A percentile compares a stretch with the other conserved stretches of the same genome.
Evolutionary conservation across 805 yeast species (phyloP).

Genomic region (Clavispora asparagi): DNA sequence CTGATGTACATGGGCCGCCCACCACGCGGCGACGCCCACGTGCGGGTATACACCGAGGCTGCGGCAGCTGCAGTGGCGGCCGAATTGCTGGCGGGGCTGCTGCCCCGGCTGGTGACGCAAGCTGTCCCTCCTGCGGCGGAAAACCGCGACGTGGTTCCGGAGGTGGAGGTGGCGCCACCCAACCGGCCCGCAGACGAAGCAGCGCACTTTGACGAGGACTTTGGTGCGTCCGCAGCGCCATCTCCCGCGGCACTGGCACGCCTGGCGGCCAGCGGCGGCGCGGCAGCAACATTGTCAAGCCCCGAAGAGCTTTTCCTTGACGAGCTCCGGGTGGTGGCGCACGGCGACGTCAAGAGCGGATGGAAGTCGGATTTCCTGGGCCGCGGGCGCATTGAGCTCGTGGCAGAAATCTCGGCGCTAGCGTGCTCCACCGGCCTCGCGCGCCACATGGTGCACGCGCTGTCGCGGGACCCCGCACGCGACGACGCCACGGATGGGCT

Average conservation of each 20-base stretch:
- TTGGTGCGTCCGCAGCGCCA: slow-evolving; percentile 2
- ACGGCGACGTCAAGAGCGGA: slow-evolving; percentile 82
- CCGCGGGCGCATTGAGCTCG: slow-evolving; percentile 73
- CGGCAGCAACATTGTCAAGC: neutral
- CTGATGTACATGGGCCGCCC: slow-evolving; percentile 13
- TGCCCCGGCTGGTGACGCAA: too few relatives aligned
- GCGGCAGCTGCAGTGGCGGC: slow-evolving; percentile 4
- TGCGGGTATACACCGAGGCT: neutral
- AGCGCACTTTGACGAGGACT: slow-evolving; percentile 14
- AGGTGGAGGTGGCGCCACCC: slow-evolving; percentile 9
- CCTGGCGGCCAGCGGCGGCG: neutral
- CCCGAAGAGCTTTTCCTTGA: slow-evolving; percentile 47
- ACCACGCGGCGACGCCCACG: slow-evolving; percentile 3
- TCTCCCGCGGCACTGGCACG: neutral
- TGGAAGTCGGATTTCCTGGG: slow-evolving; percentile 92
- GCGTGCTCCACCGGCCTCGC: slow-evolving; percentile 49
- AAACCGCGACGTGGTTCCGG: slow-evolving; percentile 10
- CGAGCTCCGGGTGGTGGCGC: slow-evolving; percentile 66
- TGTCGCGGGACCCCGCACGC: slow-evolving; percentile 22
- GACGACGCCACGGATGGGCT: slow-evolving; percentile 25
- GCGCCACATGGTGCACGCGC: slow-evolving; percentile 39
- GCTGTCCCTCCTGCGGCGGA: slow-evolving; percentile 1
- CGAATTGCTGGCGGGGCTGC: too few relatives aligned
- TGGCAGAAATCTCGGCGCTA: slow-evolving; percentile 63
- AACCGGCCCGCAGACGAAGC: slow-evolving; percentile 14